Evolutionary conservation across 139 green algal species (phyloP).

Genomic region (Spirogloea muscicola): DNA sequence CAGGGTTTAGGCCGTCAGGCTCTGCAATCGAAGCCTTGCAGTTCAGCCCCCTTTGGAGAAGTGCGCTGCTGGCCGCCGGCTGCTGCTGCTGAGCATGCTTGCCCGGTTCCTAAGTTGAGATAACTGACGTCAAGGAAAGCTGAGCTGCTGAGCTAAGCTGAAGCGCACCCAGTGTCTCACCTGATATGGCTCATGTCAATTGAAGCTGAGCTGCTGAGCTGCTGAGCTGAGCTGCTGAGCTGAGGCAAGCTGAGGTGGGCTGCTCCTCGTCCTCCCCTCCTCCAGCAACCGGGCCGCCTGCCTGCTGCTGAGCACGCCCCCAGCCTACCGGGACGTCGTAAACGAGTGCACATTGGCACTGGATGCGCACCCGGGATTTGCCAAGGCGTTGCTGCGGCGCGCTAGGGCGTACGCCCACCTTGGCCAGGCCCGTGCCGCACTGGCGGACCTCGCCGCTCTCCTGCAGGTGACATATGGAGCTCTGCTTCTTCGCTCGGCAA

Average conservation of each 20-base stretch:
- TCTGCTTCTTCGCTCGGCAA: too few relatives aligned
- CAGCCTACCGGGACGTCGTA: constrained; percentile 9
- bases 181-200: neutral
- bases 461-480: constrained; percentile 22
- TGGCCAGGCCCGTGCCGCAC: neutral
- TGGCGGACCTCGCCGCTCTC: constrained; percentile 16
- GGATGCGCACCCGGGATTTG: neutral
- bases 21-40: too few relatives aligned
- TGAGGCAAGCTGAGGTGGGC: neutral
- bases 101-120: too few relatives aligned
- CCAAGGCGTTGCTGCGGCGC: constrained; percentile 12
- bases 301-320: constrained; percentile 34
- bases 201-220: neutral
- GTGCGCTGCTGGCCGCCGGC: too few relatives aligned
- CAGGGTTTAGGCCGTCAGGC: neutral
- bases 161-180: neutral
- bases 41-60: too few relatives aligned
- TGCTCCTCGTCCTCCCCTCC: neutral
- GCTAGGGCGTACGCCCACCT: constrained; percentile 21
- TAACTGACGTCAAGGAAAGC: too few relatives aligned
- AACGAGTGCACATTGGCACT: constrained; percentile 24
- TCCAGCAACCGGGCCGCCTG: constrained; percentile 40
- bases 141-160: too few relatives aligned
- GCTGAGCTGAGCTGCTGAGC: neutral
- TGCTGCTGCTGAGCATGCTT: too few relatives aligned